A percentile compares a stretch with the other conserved stretches of the same genome.
Evolutionary conservation across 2,329 filamentous ascomycete genomes (phyloP).

Genomic region (Trichoderma polysporum): DNA sequence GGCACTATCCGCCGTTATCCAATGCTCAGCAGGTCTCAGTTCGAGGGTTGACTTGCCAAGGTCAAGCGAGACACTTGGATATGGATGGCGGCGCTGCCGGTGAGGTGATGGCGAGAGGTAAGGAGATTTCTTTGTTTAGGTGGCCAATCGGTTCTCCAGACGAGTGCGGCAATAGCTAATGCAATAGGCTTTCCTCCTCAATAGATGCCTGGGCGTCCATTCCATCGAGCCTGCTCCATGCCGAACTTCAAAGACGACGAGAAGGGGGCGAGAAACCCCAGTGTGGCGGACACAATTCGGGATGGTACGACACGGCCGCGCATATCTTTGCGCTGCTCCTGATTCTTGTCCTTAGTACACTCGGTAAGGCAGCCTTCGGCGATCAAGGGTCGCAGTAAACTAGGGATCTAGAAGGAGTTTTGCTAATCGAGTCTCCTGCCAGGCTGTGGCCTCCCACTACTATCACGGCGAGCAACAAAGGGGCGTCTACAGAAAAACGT

Average conservation of each 20-base stretch:
- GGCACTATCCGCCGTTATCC: background rate
- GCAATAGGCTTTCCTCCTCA: background rate
- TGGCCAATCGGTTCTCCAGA: too few species aligned
- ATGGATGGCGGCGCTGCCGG: slow-evolving; percentile 22
- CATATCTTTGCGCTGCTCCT: slow-evolving; percentile 68
- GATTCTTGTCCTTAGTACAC: slow-evolving; percentile 61
- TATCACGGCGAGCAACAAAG: slow-evolving; percentile 59
- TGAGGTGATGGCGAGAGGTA: slow-evolving; percentile 23
- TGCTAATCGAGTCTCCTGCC: slow-evolving; percentile 19
- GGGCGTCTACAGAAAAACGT: slow-evolving; percentile 58
- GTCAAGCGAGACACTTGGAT: slow-evolving; percentile 11
- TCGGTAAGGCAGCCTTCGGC: slow-evolving; percentile 42
- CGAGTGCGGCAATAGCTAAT: background rate
- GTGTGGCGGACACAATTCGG: slow-evolving; percentile 53
- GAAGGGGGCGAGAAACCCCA: slow-evolving; percentile 44
- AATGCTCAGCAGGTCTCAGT: background rate
- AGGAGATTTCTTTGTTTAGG: background rate
- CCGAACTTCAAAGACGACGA: slow-evolving; percentile 52
- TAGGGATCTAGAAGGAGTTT: too few species aligned
- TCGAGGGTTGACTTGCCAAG: background rate
- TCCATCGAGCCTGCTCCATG: slow-evolving; percentile 51
- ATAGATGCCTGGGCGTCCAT: slow-evolving; percentile 45
- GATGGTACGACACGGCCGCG: slow-evolving; percentile 63
- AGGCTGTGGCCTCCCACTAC: slow-evolving; percentile 66
- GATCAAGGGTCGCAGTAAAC: background rate